Evolutionary conservation across 306 rosid species (phyloP).

Genomic region (Prunus davidiana): DNA sequence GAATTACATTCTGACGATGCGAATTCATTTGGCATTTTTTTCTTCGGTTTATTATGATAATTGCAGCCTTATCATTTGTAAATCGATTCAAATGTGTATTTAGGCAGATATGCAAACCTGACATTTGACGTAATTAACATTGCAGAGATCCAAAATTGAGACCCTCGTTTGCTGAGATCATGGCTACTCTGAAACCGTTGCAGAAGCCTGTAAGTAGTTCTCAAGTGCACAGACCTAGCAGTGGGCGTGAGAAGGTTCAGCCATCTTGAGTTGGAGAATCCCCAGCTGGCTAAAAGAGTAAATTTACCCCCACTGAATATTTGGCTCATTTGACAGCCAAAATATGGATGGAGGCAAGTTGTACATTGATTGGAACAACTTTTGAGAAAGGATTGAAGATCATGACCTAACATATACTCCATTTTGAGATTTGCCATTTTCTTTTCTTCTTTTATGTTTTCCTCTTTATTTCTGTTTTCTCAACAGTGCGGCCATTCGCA

Average conservation of each 20-base stretch:
- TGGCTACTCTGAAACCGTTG: conserved; percentile 83
- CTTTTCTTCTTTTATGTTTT: conserved; percentile 22
- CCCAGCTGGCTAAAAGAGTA: conserved; percentile 31
- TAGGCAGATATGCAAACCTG: not conserved
- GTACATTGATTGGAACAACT: conserved; percentile 42
- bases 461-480: conserved; percentile 7
- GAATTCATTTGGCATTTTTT: not conserved
- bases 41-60: not conserved
- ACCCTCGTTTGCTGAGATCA: conserved; percentile 89
- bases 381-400: conserved; percentile 35
- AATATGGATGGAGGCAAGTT: conserved; percentile 32
- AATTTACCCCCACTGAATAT: not conserved
- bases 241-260: conserved; percentile 34
- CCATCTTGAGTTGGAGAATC: conserved; percentile 41
- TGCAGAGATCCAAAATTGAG: conserved; percentile 85
- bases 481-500: conserved; percentile 35
- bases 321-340: conserved; percentile 38
- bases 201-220: conserved; percentile 66
- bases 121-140: conserved; percentile 27
- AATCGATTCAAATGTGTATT: conserved; percentile 5
- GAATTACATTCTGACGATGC: not conserved
- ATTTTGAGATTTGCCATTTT: conserved; percentile 45
- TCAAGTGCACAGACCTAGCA: conserved; percentile 49
- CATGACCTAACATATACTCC: conserved; percentile 37
- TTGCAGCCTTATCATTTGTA: conserved; percentile 2